Evolutionary conservation across 768 basidiomycete genomes (phyloP).

Genomic region (Suillus subluteus): DNA sequence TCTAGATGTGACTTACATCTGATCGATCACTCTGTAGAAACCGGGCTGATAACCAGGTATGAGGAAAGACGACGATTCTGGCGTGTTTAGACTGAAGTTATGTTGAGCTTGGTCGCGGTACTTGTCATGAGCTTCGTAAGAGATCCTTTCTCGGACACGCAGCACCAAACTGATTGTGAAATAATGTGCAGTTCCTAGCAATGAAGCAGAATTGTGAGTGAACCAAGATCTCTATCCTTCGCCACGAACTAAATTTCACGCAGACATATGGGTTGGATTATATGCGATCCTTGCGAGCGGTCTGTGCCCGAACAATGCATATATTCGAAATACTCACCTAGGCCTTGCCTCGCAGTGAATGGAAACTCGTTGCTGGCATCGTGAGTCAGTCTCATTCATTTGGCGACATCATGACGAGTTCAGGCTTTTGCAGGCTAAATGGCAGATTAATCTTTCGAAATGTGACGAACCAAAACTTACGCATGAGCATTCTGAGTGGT

Average conservation of each 20-base stretch:
- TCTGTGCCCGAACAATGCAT: background rate
- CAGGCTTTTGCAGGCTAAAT: background rate
- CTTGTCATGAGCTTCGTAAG: conserved; percentile 4
- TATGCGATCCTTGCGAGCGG: conserved; percentile 1
- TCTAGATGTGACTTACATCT: background rate
- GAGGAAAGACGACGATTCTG: background rate
- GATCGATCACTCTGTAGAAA: background rate
- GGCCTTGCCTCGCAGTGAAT: background rate
- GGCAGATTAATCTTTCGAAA: background rate
- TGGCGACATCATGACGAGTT: background rate
- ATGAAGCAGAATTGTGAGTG: conserved; percentile 6
- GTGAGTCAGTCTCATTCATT: background rate
- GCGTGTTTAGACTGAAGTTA: background rate
- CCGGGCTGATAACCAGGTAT: conserved; percentile 7
- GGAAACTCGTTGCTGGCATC: conserved; percentile 5
- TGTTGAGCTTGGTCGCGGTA: background rate
- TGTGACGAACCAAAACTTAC: background rate
- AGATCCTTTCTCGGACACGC: background rate
- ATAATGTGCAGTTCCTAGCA: background rate
- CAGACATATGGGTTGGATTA: conserved; percentile 9
- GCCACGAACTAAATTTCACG: background rate
- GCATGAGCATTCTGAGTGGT: background rate
- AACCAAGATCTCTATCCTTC: background rate
- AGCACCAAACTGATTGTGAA: background rate
- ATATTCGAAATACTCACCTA: background rate